phyloP scores from a whole-genome alignment of 2,329 filamentous ascomycete genomes.

The Elsinoe fawcettii region DNA sequence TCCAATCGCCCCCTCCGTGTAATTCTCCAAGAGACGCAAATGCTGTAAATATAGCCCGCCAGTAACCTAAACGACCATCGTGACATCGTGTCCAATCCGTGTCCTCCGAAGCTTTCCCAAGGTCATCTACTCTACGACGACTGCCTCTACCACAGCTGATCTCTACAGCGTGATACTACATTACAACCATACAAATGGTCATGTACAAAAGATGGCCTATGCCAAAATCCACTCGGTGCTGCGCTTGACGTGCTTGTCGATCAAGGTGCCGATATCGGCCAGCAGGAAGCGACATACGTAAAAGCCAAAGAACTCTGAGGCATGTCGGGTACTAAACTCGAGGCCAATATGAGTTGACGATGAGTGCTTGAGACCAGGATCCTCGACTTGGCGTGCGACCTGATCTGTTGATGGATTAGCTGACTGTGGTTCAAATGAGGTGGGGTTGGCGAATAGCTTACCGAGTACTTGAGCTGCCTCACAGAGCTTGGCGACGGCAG shows the following conservation, averaged over 20 bases:
- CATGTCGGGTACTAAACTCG: conserved; percentile 85
- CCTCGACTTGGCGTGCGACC: conserved; percentile 92
- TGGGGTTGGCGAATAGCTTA: conserved; percentile 42
- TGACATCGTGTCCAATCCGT: conserved; percentile 6
- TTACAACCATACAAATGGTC: not conserved
- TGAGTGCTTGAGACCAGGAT: conserved; percentile 82
- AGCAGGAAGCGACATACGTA: conserved; percentile 95
- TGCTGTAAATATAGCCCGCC: not conserved
- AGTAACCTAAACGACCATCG: not conserved
- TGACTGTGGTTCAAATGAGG: not conserved
- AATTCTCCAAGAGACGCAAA: not conserved
- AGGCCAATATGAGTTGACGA: conserved; percentile 92
- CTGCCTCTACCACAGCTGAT: not conserved
- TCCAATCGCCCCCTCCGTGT: not conserved
- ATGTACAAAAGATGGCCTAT: conserved; percentile 23
- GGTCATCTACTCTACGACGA: not conserved
- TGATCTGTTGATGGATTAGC: conserved; percentile 55
- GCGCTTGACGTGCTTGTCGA: conserved; percentile 96
- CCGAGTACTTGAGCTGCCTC: conserved; percentile 89
- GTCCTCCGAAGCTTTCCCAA: not conserved
- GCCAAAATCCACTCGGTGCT: conserved; percentile 86
- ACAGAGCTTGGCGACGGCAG: conserved; percentile 78
- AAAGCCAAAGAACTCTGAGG: conserved; percentile 95
- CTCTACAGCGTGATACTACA: not conserved
- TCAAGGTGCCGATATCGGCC: conserved; percentile 68